Evolutionary conservation across 2,329 filamentous ascomycete species (phyloP).

Genomic region (Colletotrichum truncatum): DNA sequence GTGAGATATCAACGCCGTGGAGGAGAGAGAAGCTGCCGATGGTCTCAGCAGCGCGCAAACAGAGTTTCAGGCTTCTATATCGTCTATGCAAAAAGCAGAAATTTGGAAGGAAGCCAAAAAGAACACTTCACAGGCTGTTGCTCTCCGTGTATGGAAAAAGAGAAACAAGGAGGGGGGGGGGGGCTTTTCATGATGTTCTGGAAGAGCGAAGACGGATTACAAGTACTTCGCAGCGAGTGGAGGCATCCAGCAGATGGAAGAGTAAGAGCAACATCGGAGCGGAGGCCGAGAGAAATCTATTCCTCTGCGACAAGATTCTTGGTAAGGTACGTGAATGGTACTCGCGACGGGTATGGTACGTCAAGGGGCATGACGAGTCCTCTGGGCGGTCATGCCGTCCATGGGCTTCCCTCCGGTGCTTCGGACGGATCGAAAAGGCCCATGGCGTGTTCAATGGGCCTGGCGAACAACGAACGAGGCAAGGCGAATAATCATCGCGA

Average conservation of each 20-base stretch:
- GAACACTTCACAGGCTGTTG: too few species aligned
- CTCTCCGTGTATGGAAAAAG: not conserved
- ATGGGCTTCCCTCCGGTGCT: too few species aligned
- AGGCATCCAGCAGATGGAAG: not conserved
- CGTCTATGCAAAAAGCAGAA: not conserved
- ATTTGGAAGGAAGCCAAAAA: not conserved
- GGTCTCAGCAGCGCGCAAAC: not conserved
- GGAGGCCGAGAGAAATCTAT: slow-evolving; percentile 17
- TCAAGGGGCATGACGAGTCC: not conserved
- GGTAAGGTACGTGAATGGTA: slow-evolving; percentile 2
- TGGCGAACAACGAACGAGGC: not conserved
- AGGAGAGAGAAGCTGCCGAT: not conserved
- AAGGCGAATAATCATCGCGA: not conserved
- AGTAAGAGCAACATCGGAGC: not conserved
- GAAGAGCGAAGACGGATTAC: not conserved
- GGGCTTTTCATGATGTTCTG: not conserved
- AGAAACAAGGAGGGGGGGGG: not conserved
- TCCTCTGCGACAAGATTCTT: slow-evolving; percentile 10
- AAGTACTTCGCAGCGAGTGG: slow-evolving; percentile 8
- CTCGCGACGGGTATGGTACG: not conserved
- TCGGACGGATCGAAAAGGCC: not conserved
- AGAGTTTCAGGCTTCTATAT: not conserved
- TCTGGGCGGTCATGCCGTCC: not conserved
- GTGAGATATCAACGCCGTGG: not conserved
- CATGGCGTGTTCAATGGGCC: not conserved